These are phyloP conservation scores for Fibroporia radiculosa DNA, from an alignment of 768 basidiomycete species.

Conservation along the genomic window DNA sequence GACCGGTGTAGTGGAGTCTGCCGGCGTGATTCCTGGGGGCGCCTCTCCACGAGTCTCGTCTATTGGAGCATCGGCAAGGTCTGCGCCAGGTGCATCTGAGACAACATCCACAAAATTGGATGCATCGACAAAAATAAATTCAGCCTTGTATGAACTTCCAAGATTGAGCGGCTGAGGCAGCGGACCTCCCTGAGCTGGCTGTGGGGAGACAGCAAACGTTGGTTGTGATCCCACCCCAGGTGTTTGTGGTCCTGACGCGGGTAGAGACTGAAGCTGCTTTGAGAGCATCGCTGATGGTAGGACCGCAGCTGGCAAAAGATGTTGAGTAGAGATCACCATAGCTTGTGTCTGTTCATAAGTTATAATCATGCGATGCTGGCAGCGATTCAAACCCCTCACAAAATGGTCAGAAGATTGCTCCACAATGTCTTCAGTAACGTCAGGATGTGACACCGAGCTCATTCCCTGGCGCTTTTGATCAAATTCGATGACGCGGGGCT, in stretches of 20 bases:
- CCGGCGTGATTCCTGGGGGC: background rate
- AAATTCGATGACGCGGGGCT: slow-evolving; percentile 89
- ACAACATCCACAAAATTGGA: slow-evolving; percentile 2
- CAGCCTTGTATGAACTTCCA: background rate
- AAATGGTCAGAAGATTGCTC: slow-evolving; percentile 35
- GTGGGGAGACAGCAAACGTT: slow-evolving; percentile 6
- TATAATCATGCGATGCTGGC: background rate
- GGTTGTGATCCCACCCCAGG: slow-evolving; percentile 13
- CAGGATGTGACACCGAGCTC: slow-evolving; percentile 40
- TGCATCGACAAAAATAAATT: background rate
- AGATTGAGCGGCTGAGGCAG: background rate
- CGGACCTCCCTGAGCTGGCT: slow-evolving; percentile 4
- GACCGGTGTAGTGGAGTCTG: background rate
- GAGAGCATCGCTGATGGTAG: slow-evolving; percentile 1
- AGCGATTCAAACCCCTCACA: slow-evolving; percentile 26
- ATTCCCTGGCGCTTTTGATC: slow-evolving; percentile 58
- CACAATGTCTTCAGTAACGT: slow-evolving; percentile 69
- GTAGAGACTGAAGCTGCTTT: slow-evolving; percentile 5
- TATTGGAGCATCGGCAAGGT: slow-evolving; percentile 12
- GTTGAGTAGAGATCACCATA: slow-evolving; percentile 87
- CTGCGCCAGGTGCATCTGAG: slow-evolving; percentile 2
- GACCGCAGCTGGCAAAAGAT: slow-evolving; percentile 40
- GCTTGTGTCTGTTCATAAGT: slow-evolving; percentile 59
- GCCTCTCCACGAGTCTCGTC: slow-evolving; percentile 9
- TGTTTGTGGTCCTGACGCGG: slow-evolving; percentile 17